These are phyloP conservation scores for Erodium moschatum DNA, from an alignment of 441 rosid genomes.

Conservation along the genomic window DNA sequence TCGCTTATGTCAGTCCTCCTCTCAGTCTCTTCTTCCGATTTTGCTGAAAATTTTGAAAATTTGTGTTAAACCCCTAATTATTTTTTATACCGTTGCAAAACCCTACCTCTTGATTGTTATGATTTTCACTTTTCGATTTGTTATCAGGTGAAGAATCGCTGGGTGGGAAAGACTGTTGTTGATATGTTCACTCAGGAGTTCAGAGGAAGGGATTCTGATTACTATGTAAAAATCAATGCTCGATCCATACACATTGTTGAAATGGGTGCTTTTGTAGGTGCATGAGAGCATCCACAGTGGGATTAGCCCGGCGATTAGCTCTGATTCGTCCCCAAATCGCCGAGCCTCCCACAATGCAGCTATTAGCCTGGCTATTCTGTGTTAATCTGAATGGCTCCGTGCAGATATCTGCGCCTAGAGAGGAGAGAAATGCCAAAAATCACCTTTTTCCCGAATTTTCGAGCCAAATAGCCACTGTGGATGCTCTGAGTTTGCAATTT, in stretches of 20 bases:
- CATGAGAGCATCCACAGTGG: background rate
- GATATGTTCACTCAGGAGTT: conserved; percentile 82
- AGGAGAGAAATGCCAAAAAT: too few species aligned
- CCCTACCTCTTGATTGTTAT: conserved; percentile 9
- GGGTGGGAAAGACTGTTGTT: conserved; percentile 80
- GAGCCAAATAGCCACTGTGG: background rate
- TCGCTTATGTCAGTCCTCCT: conserved; percentile 52
- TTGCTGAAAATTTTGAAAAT: too few species aligned
- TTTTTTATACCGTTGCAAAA: background rate
- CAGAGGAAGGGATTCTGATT: conserved; percentile 70
- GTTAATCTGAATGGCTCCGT: too few species aligned
- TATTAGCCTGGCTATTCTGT: too few species aligned
- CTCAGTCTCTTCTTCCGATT: background rate
- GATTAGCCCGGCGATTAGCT: too few species aligned
- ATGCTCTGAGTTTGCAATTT: background rate
- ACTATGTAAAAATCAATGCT: conserved; percentile 40
- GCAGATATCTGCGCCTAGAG: too few species aligned
- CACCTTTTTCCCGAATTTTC: too few species aligned
- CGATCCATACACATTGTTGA: background rate
- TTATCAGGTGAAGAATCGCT: conserved; percentile 66
- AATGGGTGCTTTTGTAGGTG: background rate
- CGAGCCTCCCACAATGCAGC: too few species aligned
- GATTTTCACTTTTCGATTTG: background rate
- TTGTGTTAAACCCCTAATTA: too few species aligned
- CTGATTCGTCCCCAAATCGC: too few species aligned